A percentile compares a stretch with the other conserved stretches of the same genome.
Evolutionary conservation across 345 rosid species (phyloP).

Genomic region (Garcia nutans): DNA sequence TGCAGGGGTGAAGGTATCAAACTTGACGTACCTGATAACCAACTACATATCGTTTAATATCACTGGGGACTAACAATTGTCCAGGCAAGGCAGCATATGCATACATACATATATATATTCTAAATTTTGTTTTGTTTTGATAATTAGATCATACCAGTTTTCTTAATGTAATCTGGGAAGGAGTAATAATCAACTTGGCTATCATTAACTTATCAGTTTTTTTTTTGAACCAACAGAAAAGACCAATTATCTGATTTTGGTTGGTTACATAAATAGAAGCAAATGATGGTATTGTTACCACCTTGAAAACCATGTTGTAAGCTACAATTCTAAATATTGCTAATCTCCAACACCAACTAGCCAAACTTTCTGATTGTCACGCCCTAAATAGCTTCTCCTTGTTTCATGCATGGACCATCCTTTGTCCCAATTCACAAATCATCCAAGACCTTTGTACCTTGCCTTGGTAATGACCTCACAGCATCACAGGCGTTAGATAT

Average conservation of each 20-base stretch:
- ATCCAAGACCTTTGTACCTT: too few relatives aligned
- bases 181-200: background rate
- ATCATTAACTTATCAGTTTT: background rate
- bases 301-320: background rate
- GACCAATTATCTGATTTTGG: background rate
- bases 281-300: background rate
- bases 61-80: constrained; percentile 15
- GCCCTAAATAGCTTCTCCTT: background rate
- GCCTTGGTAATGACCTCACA: background rate
- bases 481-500: background rate
- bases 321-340: background rate
- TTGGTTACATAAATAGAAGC: background rate
- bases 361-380: background rate
- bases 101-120: background rate
- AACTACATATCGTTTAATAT: constrained; percentile 21
- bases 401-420: background rate
- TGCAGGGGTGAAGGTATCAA: constrained; percentile 95
- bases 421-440: background rate
- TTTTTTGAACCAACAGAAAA: background rate
- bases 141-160: background rate
- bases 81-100: constrained; percentile 5
- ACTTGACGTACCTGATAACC: constrained; percentile 75
- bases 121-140: background rate
- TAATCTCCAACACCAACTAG: background rate
- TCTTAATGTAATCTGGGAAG: background rate